Conservation (phyloP, 768 basidiomycete genomes). For the Collybia sp. region DNA sequence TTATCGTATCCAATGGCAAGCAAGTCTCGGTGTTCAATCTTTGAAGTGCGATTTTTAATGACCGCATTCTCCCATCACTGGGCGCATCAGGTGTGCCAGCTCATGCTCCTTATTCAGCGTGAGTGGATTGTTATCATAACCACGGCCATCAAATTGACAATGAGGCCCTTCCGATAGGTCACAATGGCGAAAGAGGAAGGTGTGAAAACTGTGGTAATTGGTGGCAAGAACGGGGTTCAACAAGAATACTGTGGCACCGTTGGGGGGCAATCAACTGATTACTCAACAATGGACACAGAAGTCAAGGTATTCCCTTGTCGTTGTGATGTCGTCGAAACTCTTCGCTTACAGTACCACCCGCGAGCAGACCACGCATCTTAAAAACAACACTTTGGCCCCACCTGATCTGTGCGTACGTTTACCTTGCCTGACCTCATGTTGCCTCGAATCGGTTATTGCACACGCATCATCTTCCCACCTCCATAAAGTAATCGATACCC, state of each 20-base stretch:
- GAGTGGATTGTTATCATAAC: constrained; percentile 14
- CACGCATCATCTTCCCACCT: constrained; percentile 10
- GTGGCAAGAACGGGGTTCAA: constrained; percentile 38
- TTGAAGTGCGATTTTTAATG: not conserved
- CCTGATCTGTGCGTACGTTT: constrained; percentile 48
- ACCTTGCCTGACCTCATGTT: constrained; percentile 1
- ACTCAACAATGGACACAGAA: constrained; percentile 54
- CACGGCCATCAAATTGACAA: not conserved
- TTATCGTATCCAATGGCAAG: constrained; percentile 56
- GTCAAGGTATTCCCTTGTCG: constrained; percentile 34
- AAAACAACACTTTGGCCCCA: constrained; percentile 50
- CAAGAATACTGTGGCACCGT: constrained; percentile 62
- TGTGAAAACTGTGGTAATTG: constrained; percentile 52
- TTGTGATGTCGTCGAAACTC: not conserved
- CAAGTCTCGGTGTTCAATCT: constrained; percentile 9
- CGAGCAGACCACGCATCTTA: constrained; percentile 42
- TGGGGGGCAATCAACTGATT: constrained; percentile 58
- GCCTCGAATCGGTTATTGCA: constrained; percentile 3
- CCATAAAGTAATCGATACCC: constrained; percentile 3
- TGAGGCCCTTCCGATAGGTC: constrained; percentile 27
- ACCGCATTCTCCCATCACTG: not conserved
- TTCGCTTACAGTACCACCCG: constrained; percentile 2
- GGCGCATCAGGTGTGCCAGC: constrained; percentile 34
- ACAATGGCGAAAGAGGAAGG: constrained; percentile 58
- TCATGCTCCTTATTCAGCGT: constrained; percentile 45